phyloP scores from a whole-genome alignment of 148 eudicot genomes.

The Fagopyrum esculentum region DNA sequence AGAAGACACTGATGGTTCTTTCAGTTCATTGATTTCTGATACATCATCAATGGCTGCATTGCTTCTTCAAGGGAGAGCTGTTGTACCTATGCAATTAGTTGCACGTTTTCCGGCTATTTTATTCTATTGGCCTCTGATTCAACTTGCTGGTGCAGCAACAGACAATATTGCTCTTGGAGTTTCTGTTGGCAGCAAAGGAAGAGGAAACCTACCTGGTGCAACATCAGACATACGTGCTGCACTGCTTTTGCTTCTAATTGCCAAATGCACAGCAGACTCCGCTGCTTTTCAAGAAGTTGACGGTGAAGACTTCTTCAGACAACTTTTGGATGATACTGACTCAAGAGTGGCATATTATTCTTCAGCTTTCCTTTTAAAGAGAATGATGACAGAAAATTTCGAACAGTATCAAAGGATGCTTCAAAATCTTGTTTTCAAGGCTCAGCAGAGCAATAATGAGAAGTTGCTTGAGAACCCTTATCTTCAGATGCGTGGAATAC shows the following conservation, averaged over 20 bases:
- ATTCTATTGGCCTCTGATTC: conserved; percentile 96
- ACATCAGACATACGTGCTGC: conserved; percentile 98
- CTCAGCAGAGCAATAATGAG: conserved; percentile 99
- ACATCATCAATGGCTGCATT: conserved; percentile 93
- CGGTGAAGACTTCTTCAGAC: conserved; percentile 93
- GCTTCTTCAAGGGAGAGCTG: conserved; percentile 87
- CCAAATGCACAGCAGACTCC: conserved; percentile 97
- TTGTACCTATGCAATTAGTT: conserved; percentile 92
- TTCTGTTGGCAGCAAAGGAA: conserved; percentile 98
- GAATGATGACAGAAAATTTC: conserved; percentile 98
- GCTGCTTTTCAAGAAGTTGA: conserved; percentile 81
- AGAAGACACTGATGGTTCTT: conserved; percentile 41
- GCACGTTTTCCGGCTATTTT: conserved; percentile 88
- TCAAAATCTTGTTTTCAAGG: conserved; percentile 83
- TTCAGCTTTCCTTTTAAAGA: conserved; percentile 92
- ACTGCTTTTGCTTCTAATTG: conserved; percentile 91
- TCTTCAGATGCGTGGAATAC: conserved; percentile 98
- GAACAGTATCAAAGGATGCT: conserved; percentile 85
- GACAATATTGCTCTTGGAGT: conserved; percentile 96
- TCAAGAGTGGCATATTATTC: conserved; percentile 98
- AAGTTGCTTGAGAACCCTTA: conserved; percentile 96
- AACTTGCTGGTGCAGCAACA: conserved; percentile 94
- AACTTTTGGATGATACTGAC: conserved; percentile 91
- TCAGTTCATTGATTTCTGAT: conserved; percentile 43
- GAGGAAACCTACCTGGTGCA: conserved; percentile 95